Evolutionary conservation across 495 filamentous ascomycete species (phyloP).

Genomic region (Penicillium arizonense): DNA sequence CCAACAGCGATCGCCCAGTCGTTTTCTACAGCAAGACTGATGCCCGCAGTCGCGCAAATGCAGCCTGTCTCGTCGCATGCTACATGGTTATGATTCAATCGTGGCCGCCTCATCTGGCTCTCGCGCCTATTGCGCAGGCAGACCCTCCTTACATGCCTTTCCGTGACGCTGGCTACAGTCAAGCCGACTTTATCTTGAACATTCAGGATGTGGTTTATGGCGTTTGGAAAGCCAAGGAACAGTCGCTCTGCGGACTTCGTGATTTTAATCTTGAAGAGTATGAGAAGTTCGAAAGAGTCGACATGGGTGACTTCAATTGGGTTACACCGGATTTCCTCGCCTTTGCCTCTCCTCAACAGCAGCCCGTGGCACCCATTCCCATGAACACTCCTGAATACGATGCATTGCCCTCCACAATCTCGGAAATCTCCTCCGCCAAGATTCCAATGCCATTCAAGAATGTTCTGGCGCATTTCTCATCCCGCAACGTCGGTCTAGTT

Average conservation of each 20-base stretch:
- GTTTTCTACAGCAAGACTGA: constrained; percentile 95
- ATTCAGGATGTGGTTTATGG: constrained; percentile 98
- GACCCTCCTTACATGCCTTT: constrained; percentile 99
- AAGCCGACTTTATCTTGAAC: constrained; percentile 91
- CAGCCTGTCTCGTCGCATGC: constrained; percentile 90
- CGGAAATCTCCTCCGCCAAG: constrained; percentile 59
- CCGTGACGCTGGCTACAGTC: constrained; percentile 96
- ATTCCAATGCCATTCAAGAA: constrained; percentile 90
- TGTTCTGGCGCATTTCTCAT: constrained; percentile 82
- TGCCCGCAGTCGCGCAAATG: constrained; percentile 92
- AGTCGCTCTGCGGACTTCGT: constrained; percentile 79
- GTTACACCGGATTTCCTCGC: constrained; percentile 91
- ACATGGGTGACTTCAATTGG: constrained; percentile 99
- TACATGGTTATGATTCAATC: constrained; percentile 99
- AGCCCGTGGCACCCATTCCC: constrained; percentile 67
- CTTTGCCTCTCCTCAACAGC: constrained; percentile 90
- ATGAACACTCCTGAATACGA: constrained; percentile 68
- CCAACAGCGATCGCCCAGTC: constrained; percentile 77
- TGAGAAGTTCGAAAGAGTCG: constrained; percentile 90
- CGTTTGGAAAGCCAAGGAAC: constrained; percentile 97
- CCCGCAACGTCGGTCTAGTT: constrained; percentile 85
- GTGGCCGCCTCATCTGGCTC: constrained; percentile 97
- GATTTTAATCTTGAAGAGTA: constrained; percentile 96
- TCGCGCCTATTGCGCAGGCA: constrained; percentile 92
- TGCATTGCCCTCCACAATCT: constrained; percentile 64